Base-by-base conservation (phyloP, 2,329 filamentous ascomycete genomes). In the Tympanopsis confertula region DNA sequence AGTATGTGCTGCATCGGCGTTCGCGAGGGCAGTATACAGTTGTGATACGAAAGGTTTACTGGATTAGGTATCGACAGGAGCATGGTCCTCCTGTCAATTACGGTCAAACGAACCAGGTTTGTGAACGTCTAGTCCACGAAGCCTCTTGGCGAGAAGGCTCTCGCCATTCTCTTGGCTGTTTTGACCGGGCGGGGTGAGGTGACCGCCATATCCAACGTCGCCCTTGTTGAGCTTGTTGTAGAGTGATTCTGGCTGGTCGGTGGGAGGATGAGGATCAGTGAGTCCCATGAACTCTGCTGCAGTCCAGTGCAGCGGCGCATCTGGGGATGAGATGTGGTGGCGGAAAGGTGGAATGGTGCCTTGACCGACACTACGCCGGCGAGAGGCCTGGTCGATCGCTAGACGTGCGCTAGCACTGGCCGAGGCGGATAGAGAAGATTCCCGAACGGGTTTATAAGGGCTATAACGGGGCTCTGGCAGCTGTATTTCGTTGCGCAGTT, bases 391-490 rank as follows among this genome's bases (percentile, higher is more conserved):
- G 12, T n/a, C 32, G 7, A 47, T 35, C 35, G 37, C 40, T 30
- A 44, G 29, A n/a, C 44, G 43, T 35, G 50, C 29, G 37, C 38
- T 44, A 19, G 45, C 36, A 44, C 13, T 18, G 13, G 13, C 19
- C 14, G 13, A 17, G 13, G 5, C 33, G 13, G 35, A 40, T 15
- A 62, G 58, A 29, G 64, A 59, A 66, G 71, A 71, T 20, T 67
- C 62, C 5, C 71, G 62, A 26, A 68, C 59, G 3, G 83, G 74
- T 54, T 88, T 94, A 62, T 94, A 96, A 1, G 79, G 69, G 39
- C 79, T 85, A 54, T 86, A 98, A 15, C 79, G 75, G 15, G 91
- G 91, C 47, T 95, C 87, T 0, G 89, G 89, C 42, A 84, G 71
- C 26, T 91, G 87, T 4, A 89, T 81, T 55, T 98, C 91, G 50